Percentiles rank a stretch among this genome's conserved stretches.
phyloP scores from a whole-genome alignment of 192 early-diverging fungal species.

The Gamsiella multidivaricata region DNA sequence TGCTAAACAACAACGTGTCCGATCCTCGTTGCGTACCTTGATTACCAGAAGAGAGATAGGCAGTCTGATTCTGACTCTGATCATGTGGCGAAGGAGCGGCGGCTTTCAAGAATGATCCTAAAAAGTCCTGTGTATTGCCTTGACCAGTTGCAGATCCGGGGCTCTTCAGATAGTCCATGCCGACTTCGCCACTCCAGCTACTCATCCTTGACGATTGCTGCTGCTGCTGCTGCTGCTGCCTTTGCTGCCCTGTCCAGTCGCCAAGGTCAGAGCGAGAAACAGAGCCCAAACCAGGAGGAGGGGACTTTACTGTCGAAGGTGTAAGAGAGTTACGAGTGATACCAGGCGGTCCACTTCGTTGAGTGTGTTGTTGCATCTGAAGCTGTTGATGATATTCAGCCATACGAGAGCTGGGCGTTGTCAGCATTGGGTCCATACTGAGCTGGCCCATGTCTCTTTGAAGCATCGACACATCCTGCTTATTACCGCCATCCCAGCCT shows the following conservation, averaged over 20 bases:
- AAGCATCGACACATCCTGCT: conserved; percentile 24
- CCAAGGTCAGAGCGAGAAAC: conserved; percentile 16
- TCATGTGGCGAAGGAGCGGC: conserved; percentile 45
- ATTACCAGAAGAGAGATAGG: neutral
- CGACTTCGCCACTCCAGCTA: conserved; percentile 18
- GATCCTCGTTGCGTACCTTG: neutral
- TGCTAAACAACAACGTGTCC: neutral
- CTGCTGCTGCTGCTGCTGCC: conserved; percentile 34
- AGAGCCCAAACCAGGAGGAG: conserved; percentile 46
- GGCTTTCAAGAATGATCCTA: conserved; percentile 65
- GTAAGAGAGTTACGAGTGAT: conserved; percentile 30
- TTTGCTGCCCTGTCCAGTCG: conserved; percentile 33
- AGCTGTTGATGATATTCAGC: conserved; percentile 49
- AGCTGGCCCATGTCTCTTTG: conserved; percentile 30
- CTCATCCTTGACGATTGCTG: conserved; percentile 30
- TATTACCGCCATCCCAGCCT: conserved; percentile 28
- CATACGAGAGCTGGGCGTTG: conserved; percentile 44
- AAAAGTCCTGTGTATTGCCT: conserved; percentile 61
- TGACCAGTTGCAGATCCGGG: conserved; percentile 9
- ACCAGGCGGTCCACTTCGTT: conserved; percentile 37
- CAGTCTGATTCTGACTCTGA: no score
- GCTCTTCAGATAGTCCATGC: conserved; percentile 12
- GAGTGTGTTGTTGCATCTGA: conserved; percentile 30
- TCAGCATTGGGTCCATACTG: conserved; percentile 38
- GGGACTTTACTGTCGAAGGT: conserved; percentile 32